phyloP scores from a whole-genome alignment of 805 yeast genomes.

The Yarrowia osloensis region DNA sequence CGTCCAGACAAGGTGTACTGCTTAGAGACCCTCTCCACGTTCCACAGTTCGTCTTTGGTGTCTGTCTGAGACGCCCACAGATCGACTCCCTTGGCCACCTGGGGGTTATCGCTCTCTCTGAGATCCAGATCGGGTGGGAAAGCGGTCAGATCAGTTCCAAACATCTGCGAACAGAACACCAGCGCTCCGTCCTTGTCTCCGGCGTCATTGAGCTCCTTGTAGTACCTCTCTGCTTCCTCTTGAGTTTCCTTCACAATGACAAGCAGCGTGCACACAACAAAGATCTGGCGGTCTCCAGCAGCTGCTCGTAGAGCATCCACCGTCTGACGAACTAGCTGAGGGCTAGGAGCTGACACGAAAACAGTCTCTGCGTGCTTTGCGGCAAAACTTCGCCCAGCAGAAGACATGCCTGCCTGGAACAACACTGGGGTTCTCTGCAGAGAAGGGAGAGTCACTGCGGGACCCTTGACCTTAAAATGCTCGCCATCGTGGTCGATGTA shows the following conservation, averaged over 20 bases:
- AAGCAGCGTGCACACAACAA: background rate
- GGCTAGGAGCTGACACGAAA: constrained; percentile 45
- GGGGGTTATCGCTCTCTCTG: background rate
- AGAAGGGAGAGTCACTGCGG: constrained; percentile 48
- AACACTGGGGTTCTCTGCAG: constrained; percentile 51
- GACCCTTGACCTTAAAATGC: constrained; percentile 49
- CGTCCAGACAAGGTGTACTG: constrained; percentile 14
- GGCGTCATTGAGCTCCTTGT: constrained; percentile 10
- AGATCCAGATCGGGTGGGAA: background rate
- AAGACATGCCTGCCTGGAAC: constrained; percentile 51
- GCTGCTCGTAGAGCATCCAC: constrained; percentile 42
- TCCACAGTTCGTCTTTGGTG: constrained; percentile 35
- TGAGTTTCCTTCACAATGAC: constrained; percentile 12
- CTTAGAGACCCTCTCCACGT: background rate
- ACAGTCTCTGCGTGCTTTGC: constrained; percentile 50
- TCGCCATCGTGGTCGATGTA: constrained; percentile 49
- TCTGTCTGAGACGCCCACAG: constrained; percentile 30
- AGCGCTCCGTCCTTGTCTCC: constrained; percentile 1
- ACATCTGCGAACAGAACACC: constrained; percentile 8
- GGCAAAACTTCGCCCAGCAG: constrained; percentile 47
- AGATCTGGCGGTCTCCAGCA: constrained; percentile 39
- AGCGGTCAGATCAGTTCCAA: background rate
- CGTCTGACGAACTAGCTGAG: constrained; percentile 41
- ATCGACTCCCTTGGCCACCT: background rate
- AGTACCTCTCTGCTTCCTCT: constrained; percentile 1